Conservation (phyloP, 306 rosid genomes). For the Vigna radiata region DNA sequence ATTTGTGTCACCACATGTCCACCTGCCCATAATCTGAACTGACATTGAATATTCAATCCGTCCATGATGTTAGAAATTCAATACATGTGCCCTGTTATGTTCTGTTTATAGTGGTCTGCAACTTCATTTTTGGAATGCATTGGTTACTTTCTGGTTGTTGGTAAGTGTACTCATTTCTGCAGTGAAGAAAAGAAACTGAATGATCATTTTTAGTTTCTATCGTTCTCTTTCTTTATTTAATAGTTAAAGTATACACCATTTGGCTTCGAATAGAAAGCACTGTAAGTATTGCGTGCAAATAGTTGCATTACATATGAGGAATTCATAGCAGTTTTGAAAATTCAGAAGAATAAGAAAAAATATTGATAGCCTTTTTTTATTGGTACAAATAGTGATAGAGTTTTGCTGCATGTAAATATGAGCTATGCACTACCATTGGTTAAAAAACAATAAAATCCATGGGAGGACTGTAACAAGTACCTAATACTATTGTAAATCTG, state of each 20-base stretch:
- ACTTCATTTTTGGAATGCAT: conserved; percentile 14
- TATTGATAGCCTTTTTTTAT: conserved; percentile 32
- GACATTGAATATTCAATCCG: neutral
- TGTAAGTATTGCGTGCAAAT: neutral
- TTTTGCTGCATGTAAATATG: conserved; percentile 33
- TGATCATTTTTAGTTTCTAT: too few relatives aligned
- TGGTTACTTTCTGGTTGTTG: neutral
- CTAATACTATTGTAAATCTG: conserved; percentile 30
- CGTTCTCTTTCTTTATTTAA: neutral
- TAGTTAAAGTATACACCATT: neutral
- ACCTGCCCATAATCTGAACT: neutral
- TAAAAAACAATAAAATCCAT: conserved; percentile 36
- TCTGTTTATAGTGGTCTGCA: neutral
- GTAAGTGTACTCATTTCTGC: neutral
- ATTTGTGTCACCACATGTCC: neutral
- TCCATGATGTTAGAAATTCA: neutral
- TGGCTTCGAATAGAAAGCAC: neutral
- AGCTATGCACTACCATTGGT: conserved; percentile 15
- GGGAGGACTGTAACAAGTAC: conserved; percentile 8
- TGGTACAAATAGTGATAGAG: conserved; percentile 19
- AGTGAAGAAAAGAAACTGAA: neutral
- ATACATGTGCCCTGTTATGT: neutral
- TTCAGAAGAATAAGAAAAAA: conserved; percentile 40
- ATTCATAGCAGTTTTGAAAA: neutral
- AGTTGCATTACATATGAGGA: conserved; percentile 5